A percentile compares a stretch with the other conserved stretches of the same genome.
Conservation (phyloP, 2,329 filamentous ascomycete genomes). For the Cadophora malorum region DNA sequence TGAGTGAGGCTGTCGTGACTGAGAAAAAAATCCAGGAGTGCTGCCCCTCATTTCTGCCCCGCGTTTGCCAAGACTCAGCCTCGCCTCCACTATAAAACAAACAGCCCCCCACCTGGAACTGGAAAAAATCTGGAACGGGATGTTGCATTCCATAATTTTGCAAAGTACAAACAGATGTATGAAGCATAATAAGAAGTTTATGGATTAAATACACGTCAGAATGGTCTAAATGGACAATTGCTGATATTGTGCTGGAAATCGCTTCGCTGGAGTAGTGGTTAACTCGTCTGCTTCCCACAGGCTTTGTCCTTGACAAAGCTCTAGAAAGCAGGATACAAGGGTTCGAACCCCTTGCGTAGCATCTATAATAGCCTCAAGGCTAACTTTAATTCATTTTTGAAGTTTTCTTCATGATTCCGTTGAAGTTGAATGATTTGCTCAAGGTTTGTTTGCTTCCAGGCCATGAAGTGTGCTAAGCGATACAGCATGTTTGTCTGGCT, state of each 20-base stretch:
- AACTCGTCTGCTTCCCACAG: conserved; percentile 23
- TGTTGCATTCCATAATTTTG: background rate
- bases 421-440: background rate
- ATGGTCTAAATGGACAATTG: background rate
- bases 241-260: background rate
- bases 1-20: background rate
- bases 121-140: background rate
- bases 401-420: background rate
- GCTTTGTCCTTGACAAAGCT: background rate
- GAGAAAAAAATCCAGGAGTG: background rate
- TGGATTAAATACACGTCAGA: background rate
- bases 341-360: conserved; percentile 16
- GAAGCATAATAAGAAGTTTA: background rate
- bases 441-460: conserved; percentile 8
- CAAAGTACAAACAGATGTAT: conserved; percentile 3
- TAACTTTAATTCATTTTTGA: background rate
- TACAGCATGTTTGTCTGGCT: background rate
- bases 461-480: background rate
- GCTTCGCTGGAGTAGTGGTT: conserved; percentile 23
- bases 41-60: background rate
- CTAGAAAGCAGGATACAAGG: conserved; percentile 15
- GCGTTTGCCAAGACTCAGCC: conserved; percentile 4
- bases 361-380: background rate
- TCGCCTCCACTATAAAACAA: background rate
- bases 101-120: background rate